phyloP scores from a whole-genome alignment of 2,329 filamentous ascomycete species.

The Penicillium expansum region DNA sequence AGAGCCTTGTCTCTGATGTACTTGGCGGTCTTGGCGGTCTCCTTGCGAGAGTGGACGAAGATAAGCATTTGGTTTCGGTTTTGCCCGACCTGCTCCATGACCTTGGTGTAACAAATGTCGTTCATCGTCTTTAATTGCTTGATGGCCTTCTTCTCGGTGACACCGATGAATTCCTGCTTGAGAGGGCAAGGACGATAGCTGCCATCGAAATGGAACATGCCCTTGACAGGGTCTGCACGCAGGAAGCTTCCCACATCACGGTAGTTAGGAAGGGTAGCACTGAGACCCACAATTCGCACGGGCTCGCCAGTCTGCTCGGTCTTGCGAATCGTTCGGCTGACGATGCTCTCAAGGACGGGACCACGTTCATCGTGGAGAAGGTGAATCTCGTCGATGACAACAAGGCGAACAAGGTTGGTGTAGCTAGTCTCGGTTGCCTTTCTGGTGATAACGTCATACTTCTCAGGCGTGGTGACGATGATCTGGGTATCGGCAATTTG shows the following conservation, averaged over 20 bases:
- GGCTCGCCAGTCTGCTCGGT: conserved; percentile 92
- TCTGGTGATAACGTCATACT: conserved; percentile 98
- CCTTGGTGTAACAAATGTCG: conserved; percentile 96
- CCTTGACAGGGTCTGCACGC: conserved; percentile 79
- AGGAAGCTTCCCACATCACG: conserved; percentile 93
- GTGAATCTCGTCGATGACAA: conserved; percentile 98
- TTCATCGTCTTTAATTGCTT: conserved; percentile 99
- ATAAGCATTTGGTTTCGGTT: conserved; percentile 98
- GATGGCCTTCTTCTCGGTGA: conserved; percentile 97
- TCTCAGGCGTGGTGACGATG: conserved; percentile 97
- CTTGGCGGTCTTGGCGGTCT: conserved; percentile 94
- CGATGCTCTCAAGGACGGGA: conserved; percentile 93
- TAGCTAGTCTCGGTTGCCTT: conserved; percentile 97
- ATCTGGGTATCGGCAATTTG: conserved; percentile 97
- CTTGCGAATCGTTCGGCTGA: conserved; percentile 87
- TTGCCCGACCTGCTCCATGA: conserved; percentile 90
- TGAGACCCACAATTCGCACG: conserved; percentile 86
- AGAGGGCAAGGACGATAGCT: conserved; percentile 91
- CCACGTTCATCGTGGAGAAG: conserved; percentile 95
- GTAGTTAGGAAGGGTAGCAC: conserved; percentile 94
- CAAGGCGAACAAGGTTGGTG: conserved; percentile 90
- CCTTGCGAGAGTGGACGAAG: conserved; percentile 96
- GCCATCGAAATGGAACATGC: conserved; percentile 93
- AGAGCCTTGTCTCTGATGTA: conserved; percentile 95
- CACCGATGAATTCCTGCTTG: conserved; percentile 94